Conservation (phyloP, 257 asterid species). For the Scutellaria baicalensis region DNA sequence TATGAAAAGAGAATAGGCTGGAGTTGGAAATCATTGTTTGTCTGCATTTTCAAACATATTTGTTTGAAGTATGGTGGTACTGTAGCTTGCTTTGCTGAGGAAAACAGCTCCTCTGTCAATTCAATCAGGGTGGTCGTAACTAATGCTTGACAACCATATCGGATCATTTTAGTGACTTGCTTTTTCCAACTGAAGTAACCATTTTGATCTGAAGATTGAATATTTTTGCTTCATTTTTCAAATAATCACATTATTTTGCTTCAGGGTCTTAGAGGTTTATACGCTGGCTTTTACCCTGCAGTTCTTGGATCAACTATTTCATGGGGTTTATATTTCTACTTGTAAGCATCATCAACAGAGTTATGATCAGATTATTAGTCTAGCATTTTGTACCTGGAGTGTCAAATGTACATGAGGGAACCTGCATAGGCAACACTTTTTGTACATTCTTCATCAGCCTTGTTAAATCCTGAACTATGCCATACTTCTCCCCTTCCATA, state of each 20-base stretch:
- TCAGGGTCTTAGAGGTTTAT: constrained; percentile 91
- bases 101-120: background rate
- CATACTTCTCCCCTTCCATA: background rate
- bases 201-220: background rate
- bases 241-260: constrained; percentile 15
- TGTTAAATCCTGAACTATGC: background rate
- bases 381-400: constrained; percentile 5
- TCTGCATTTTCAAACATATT: background rate
- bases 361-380: background rate
- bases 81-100: constrained; percentile 1
- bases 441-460: background rate
- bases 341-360: constrained; percentile 46
- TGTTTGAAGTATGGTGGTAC: background rate
- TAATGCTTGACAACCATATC: background rate
- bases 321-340: constrained; percentile 91
- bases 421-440: background rate
- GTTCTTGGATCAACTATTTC: constrained; percentile 97
- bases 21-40: background rate
- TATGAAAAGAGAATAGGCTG: background rate
- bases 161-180: background rate
- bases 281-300: constrained; percentile 95
- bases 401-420: constrained; percentile 3
- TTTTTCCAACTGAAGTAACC: constrained; percentile 4
- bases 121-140: background rate
- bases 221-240: constrained; percentile 3